These are phyloP conservation scores for Lactarius akahatsu DNA, from an alignment of 768 basidiomycete genomes.

Conservation along the genomic window DNA sequence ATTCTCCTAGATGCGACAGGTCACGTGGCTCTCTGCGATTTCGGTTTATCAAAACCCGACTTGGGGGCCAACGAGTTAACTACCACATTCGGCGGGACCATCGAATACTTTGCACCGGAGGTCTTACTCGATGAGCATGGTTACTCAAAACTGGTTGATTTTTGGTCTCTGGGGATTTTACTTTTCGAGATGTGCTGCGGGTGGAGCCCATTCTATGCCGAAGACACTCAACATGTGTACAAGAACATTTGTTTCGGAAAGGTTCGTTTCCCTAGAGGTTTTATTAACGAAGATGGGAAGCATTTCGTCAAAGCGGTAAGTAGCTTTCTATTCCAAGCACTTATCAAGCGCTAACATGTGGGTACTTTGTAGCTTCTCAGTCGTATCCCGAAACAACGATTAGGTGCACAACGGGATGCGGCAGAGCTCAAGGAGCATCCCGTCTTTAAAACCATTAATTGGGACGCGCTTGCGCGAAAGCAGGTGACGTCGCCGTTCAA, in stretches of 20 bases:
- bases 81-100: conserved; percentile 99
- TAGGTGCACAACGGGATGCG: conserved; percentile 88
- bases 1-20: conserved; percentile 98
- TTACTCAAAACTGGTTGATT: conserved; percentile 97
- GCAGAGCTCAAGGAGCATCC: conserved; percentile 94
- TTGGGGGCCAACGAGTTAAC: conserved; percentile 90
- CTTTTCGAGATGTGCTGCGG: conserved; percentile 99
- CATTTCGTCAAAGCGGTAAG: conserved; percentile 97
- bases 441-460: conserved; percentile 91
- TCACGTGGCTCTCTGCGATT: conserved; percentile 97
- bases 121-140: conserved; percentile 97
- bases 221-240: conserved; percentile 99
- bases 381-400: conserved; percentile 95
- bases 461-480: conserved; percentile 81
- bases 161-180: conserved; percentile 94
- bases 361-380: conserved; percentile 72
- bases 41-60: conserved; percentile 96
- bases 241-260: conserved; percentile 99
- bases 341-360: neutral
- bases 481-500: conserved; percentile 98
- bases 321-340: conserved; percentile 27
- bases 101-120: conserved; percentile 97
- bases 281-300: conserved; percentile 97
- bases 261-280: conserved; percentile 95
- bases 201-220: conserved; percentile 99